Percentiles rank a stretch among this genome's conserved stretches.
These are phyloP conservation scores for Xylaria curta DNA, from an alignment of 495 filamentous ascomycete genomes.

Conservation along the genomic window DNA sequence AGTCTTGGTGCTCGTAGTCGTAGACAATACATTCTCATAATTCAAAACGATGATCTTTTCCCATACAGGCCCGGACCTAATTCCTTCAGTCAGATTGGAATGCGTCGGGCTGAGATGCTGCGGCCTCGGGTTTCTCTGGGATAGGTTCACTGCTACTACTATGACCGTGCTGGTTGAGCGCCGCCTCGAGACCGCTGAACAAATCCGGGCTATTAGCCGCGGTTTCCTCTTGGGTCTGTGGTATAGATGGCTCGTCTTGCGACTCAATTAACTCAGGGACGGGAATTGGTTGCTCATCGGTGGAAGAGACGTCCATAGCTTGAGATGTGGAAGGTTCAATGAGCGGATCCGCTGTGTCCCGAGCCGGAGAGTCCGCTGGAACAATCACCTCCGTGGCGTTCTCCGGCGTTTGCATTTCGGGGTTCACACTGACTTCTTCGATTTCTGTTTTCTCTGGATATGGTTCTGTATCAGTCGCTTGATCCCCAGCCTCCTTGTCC, in stretches of 20 bases:
- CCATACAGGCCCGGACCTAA: neutral
- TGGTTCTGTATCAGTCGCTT: neutral
- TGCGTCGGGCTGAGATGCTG: neutral
- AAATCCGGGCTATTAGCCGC: constrained; percentile 38
- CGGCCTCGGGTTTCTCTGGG: constrained; percentile 24
- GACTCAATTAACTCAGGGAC: neutral
- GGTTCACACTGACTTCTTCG: neutral
- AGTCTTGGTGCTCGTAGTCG: neutral
- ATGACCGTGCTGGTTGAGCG: constrained; percentile 37
- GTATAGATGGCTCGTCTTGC: neutral
- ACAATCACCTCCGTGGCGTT: neutral
- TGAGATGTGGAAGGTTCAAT: neutral
- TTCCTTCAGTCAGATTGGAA: neutral
- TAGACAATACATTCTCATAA: neutral
- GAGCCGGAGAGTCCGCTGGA: neutral
- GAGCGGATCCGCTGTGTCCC: neutral
- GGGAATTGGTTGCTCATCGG: neutral
- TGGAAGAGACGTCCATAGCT: neutral
- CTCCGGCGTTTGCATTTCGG: neutral
- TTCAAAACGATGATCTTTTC: neutral
- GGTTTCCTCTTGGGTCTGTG: constrained; percentile 30
- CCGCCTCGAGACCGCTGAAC: constrained; percentile 40
- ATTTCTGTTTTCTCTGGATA: neutral
- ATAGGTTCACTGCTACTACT: constrained; percentile 28
- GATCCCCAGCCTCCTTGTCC: neutral